phyloP scores from a whole-genome alignment of 2,329 filamentous ascomycete genomes.

The Kalmusia sp. region DNA sequence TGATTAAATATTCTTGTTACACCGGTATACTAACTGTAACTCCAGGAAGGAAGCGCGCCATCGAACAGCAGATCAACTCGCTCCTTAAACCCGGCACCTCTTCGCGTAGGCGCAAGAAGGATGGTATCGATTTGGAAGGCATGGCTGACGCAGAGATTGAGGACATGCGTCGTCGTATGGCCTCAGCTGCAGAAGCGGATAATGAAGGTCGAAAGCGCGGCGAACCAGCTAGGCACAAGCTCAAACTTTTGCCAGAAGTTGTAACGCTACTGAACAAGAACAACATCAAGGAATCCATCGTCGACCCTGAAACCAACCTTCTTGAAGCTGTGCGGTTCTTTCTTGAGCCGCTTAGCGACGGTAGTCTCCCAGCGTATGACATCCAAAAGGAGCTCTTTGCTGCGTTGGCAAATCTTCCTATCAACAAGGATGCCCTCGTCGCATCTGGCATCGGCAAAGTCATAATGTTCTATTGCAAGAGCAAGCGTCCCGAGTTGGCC shows the following conservation, averaged over 20 bases:
- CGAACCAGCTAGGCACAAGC: slow-evolving; percentile 87
- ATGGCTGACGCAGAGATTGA: slow-evolving; percentile 91
- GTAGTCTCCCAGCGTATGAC: slow-evolving; percentile 92
- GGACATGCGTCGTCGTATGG: slow-evolving; percentile 87
- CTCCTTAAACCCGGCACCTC: slow-evolving; percentile 84
- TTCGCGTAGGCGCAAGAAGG: slow-evolving; percentile 75
- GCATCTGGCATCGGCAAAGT: slow-evolving; percentile 96
- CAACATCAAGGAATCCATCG: slow-evolving; percentile 80
- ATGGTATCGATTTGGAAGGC: slow-evolving; percentile 90
- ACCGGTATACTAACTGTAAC: slow-evolving; percentile 18
- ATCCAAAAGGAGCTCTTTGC: slow-evolving; percentile 95
- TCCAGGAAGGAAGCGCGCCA: slow-evolving; percentile 74
- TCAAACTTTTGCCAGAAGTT: slow-evolving; percentile 92
- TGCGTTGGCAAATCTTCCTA: slow-evolving; percentile 78
- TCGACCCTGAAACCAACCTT: slow-evolving; percentile 95
- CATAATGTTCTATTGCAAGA: slow-evolving; percentile 95
- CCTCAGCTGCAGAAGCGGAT: slow-evolving; percentile 85
- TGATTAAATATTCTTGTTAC: slow-evolving; percentile 23
- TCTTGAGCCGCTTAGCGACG: slow-evolving; percentile 92
- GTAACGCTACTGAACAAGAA: slow-evolving; percentile 88
- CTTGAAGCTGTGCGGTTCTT: slow-evolving; percentile 96
- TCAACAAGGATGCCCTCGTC: slow-evolving; percentile 88
- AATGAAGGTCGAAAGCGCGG: slow-evolving; percentile 80
- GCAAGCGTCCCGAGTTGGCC: slow-evolving; percentile 82
- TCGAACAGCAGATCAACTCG: slow-evolving; percentile 87